Conservation (phyloP, 345 rosid species). For the Populus davidiana region DNA sequence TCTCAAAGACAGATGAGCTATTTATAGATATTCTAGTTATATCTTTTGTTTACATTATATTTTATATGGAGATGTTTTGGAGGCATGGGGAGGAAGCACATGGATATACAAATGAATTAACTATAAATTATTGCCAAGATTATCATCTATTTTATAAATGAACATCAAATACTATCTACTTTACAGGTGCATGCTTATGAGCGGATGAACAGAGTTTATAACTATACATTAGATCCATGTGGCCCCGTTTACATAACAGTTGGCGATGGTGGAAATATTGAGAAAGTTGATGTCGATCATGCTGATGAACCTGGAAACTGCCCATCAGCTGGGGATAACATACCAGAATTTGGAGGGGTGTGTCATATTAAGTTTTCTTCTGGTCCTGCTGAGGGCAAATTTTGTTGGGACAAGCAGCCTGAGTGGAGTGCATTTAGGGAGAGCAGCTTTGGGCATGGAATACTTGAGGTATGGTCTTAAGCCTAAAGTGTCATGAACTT, state of each 20-base stretch:
- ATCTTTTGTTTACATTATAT: background rate
- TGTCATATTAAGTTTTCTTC: slow-evolving; percentile 65
- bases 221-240: slow-evolving; percentile 69
- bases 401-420: slow-evolving; percentile 80
- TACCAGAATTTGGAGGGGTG: slow-evolving; percentile 62
- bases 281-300: slow-evolving; percentile 60
- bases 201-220: slow-evolving; percentile 71
- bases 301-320: slow-evolving; percentile 80
- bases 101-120: no score
- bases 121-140: background rate
- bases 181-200: slow-evolving; percentile 89
- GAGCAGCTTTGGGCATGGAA: slow-evolving; percentile 92
- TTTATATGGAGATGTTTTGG: no score
- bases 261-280: slow-evolving; percentile 91
- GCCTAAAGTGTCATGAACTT: background rate
- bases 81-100: no score
- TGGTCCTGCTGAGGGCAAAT: slow-evolving; percentile 76
- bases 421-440: slow-evolving; percentile 87
- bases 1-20: background rate
- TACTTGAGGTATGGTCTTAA: slow-evolving; percentile 55
- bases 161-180: background rate
- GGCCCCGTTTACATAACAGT: slow-evolving; percentile 74
- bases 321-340: slow-evolving; percentile 60
- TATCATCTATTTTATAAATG: background rate
- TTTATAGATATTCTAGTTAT: background rate